Base-by-base conservation (phyloP, 2,329 filamentous ascomycete genomes). In the Coniochaeta hoffmannii region DNA sequence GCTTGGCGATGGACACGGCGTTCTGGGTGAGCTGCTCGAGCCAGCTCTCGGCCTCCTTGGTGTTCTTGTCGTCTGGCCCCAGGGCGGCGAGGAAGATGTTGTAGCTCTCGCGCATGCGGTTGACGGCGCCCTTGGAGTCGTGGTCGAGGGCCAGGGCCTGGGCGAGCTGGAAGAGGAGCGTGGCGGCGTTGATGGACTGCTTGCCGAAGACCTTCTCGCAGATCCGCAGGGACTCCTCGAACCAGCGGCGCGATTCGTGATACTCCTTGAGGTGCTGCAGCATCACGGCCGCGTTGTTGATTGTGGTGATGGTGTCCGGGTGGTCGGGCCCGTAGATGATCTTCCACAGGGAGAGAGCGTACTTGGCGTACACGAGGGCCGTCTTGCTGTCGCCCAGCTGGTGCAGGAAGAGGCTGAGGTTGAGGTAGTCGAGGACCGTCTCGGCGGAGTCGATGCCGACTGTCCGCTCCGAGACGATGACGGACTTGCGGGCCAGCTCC, bases 231-330 rank as follows among this genome's bases (percentile, higher is more conserved):
- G 92, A 95, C 61, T 90, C 88, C 72, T 97, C 94, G 68, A 99
- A 99, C 94, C 94, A 99, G 59, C 93, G 80, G 53, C 94, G 87
- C 49, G 93, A 97, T 73, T 96, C 90, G 64, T 93, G 87, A 76
- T 96, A 99, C 58, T 89, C 86, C 78, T 97, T 96, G 64, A 97
- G 82, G 55, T 91, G 87, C 73, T 99, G 94, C 57, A 99, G 84
- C 94, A 99, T 99, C 58, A 99, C 94, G 8, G 94, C 94, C 19
- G 90, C 93, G 67, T 99, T 99, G 81, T 97, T 99, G 73, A 97
- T 88, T 15, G 94, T 97, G 9, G 95, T 99, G 73, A 99, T 97
- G 9, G 91, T 96, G 73, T 99, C 94, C 3, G 94, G 94, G 73
- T 99, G 94, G 65, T 90, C 88, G 30, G 87, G 78, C 31, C 94